Evolutionary conservation across 1,284 basidiomycete species (phyloP), one percentile per base, ranked within the genome.

Genomic region (Afroboletus lepidellus): DNA sequence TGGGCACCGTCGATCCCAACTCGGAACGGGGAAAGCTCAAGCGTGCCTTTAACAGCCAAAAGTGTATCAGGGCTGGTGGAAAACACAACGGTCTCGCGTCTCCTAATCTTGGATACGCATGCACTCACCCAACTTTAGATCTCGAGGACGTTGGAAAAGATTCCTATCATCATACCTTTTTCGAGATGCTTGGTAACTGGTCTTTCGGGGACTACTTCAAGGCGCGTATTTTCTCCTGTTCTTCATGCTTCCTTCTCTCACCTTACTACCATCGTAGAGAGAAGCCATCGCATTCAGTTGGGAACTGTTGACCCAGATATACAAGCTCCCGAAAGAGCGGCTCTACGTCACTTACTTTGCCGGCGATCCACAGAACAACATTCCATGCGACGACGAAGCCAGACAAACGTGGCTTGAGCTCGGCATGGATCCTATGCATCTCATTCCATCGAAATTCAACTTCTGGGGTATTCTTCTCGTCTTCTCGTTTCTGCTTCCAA

Each of bases 131-230:
- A 27, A 42, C 21, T 12, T 36, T 57, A 95, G 93, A 99, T 73
- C 79, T 99, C 50, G 97, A 99, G 69, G 96, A 99, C 71, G 96
- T 99, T 52, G 96, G 96, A 44, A 97, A 96, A 73, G 96, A 99
- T 70, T 92, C 91, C 2, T 94, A 94, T 69, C 93, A 92, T 63
- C 90, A 98, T 72, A 99, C 97, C 3, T 99, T 99, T 77, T 99
- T 99, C 68, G 96, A 99, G 74, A 99, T 99, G 96, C 76, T 99
- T 57, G 96, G 96, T 41, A 99, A 99, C 73, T 99, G 96, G 96
- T 98, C 94, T 11, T 99, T 99, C 63, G 96, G 96, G 6, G 93
- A 99, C 72, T 99, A 99, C 76, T 99, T 99, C 84, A 99, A 99
- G 84, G 93, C 85, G 50, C 46, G 52, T 37, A 56, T 57, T 37